Evolutionary conservation across 148 eudicot genomes (phyloP).

Genomic region (Vaccinium myrtillus): DNA sequence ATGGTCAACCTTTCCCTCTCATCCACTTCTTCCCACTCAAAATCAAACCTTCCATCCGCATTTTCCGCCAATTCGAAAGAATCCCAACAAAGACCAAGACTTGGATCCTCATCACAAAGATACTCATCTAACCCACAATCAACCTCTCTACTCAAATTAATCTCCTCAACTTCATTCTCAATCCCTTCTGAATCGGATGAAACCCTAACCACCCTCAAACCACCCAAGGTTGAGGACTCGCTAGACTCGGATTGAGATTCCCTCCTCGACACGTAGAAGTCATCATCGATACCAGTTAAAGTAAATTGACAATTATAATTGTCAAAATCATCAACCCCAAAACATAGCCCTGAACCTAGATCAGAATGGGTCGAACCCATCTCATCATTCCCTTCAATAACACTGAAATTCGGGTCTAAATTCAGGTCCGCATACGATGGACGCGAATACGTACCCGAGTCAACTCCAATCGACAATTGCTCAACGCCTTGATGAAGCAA

Average conservation of each 20-base stretch:
- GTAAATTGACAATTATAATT: conserved; percentile 37
- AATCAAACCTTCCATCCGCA: conserved; percentile 33
- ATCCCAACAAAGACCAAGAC: conserved; percentile 41
- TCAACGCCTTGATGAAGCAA: conserved; percentile 56
- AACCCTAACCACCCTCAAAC: conserved; percentile 29
- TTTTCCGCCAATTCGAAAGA: conserved; percentile 38
- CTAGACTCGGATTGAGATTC: conserved; percentile 23
- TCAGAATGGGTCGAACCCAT: conserved; percentile 36
- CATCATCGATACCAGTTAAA: conserved; percentile 46
- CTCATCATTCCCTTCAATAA: conserved; percentile 31
- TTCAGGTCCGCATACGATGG: conserved; percentile 12
- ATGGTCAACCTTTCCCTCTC: conserved; percentile 42
- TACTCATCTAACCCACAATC: conserved; percentile 34
- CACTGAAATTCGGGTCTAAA: conserved; percentile 30
- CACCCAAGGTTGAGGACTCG: conserved; percentile 31
- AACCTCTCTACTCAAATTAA: conserved; percentile 30
- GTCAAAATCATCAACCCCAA: conserved; percentile 11
- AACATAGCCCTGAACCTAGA: conserved; percentile 41
- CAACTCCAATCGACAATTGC: conserved; percentile 28
- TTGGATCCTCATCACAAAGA: conserved; percentile 27
- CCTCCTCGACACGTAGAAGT: conserved; percentile 44
- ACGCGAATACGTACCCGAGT: not conserved
- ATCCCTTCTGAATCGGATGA: conserved; percentile 38
- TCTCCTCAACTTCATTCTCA: conserved; percentile 22
- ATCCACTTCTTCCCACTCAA: conserved; percentile 73